A percentile compares a stretch with the other conserved stretches of the same genome.
phyloP scores from a whole-genome alignment of 225 moss, liverwort and hornwort species.

The Physcomitrium patens region DNA sequence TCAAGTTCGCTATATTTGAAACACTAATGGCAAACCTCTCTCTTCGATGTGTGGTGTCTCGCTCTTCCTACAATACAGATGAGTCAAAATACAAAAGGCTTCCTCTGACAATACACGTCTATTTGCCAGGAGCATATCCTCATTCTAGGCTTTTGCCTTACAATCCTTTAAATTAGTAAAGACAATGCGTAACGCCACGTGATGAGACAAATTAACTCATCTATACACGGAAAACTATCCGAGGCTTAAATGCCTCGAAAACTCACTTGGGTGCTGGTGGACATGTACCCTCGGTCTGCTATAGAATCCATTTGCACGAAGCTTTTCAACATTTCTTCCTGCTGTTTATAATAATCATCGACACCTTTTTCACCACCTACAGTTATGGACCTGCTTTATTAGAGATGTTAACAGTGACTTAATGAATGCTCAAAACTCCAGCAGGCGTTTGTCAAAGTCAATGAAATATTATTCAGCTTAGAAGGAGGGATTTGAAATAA shows the following conservation, averaged over 20 bases:
- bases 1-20: conserved; percentile 59
- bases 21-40: conserved; percentile 55
- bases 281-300: conserved; percentile 50
- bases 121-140: neutral
- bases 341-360: conserved; percentile 56
- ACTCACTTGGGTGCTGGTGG: conserved; percentile 55
- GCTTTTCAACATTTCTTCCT: conserved; percentile 61
- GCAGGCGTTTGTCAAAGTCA: too few relatives aligned
- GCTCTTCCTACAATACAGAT: conserved; percentile 49
- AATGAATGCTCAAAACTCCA: too few relatives aligned
- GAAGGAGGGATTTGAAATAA: too few relatives aligned
- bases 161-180: neutral
- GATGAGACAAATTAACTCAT: neutral
- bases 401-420: neutral
- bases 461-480: too few relatives aligned
- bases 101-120: conserved; percentile 4
- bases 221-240: neutral
- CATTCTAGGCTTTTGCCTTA: neutral
- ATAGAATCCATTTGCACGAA: conserved; percentile 65
- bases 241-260: neutral
- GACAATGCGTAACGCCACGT: neutral
- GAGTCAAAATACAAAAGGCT: neutral
- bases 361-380: conserved; percentile 55
- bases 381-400: neutral
- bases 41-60: conserved; percentile 45